A percentile compares a stretch with the other conserved stretches of the same genome.
Conservation (phyloP, 345 rosid species). For the Ceriops decandra region DNA sequence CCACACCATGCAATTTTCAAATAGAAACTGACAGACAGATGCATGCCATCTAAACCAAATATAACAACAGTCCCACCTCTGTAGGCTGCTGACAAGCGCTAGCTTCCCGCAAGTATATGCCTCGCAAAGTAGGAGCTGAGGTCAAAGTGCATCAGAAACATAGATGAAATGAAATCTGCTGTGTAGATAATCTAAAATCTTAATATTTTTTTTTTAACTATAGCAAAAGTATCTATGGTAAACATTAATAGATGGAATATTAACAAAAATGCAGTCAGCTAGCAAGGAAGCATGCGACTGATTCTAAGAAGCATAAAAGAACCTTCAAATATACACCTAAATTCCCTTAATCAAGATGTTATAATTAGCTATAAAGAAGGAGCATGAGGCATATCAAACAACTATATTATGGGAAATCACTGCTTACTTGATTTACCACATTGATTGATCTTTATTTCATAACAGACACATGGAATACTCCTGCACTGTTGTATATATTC, state of each 20-base stretch:
- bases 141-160: constrained; percentile 17
- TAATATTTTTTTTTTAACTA: not conserved
- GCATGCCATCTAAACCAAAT: not conserved
- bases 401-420: not conserved
- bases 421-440: constrained; percentile 81
- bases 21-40: too few species aligned
- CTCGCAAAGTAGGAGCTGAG: constrained; percentile 81
- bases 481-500: constrained; percentile 59
- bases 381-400: not conserved
- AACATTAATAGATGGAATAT: not conserved
- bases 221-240: constrained; percentile 8
- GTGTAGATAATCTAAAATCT: not conserved
- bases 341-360: not conserved
- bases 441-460: constrained; percentile 68
- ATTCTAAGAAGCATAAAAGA: not conserved
- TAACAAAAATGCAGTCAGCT: not conserved
- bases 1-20: too few species aligned
- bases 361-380: not conserved
- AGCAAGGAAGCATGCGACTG: not conserved
- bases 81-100: constrained; percentile 58
- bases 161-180: constrained; percentile 1
- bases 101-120: constrained; percentile 86
- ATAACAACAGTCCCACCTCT: constrained; percentile 53
- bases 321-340: not conserved
- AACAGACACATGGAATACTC: constrained; percentile 56